Base-by-base conservation (phyloP, 2,329 filamentous ascomycete genomes). In the Dothiorella sarmentorum region DNA sequence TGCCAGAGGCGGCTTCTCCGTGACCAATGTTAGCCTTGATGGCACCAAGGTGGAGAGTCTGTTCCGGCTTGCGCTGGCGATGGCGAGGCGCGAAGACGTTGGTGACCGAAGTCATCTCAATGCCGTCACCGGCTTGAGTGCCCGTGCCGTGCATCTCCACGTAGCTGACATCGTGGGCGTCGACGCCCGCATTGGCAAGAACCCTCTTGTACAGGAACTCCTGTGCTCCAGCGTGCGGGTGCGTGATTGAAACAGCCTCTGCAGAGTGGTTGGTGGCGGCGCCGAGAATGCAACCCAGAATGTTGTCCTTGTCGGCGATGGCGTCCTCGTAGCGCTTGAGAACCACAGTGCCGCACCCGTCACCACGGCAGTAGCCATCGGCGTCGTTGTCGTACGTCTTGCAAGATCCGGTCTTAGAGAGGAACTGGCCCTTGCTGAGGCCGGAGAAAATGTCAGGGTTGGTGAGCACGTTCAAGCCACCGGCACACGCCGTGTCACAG, bases 111-210 rank as follows among this genome's bases (percentile, higher is more conserved):
- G 84, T 79, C 87, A 93, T 92, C 71, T 96, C 91, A 3, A 85
- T 88, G 7, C 85, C 86, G 67, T 96, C 91, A 61, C 89, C 91
- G 29, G 88, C 90, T 71, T 94, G 89, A 0, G 90, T 96, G 29
- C 91, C 91, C 2, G 91, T 96, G 13, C 89, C 91, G 71, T 96
- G 90, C 86, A 94, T 91, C 73, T 95, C 91, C 7, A 96, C 86
- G 67, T 93, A 95, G 71, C 85, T 85, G 49, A 96, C 82, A 62
- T 92, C 88, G 52, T 85, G 81, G 1, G 90, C 87, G 66, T 92
- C 86, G 20, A 94, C 81, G 60, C 87, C 86, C 40, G 89, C 86
- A 42, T 89, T 83, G 47, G 87, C 82, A 1, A 94, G 78, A 26
- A 94, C 85, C 37, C 83, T 79, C 58, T 83, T 82, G 66, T 88